Percentiles rank a stretch among this genome's conserved stretches.
These are phyloP conservation scores for Scenedesmus sp. DNA, from an alignment of 163 green algal genomes.

Conservation along the genomic window DNA sequence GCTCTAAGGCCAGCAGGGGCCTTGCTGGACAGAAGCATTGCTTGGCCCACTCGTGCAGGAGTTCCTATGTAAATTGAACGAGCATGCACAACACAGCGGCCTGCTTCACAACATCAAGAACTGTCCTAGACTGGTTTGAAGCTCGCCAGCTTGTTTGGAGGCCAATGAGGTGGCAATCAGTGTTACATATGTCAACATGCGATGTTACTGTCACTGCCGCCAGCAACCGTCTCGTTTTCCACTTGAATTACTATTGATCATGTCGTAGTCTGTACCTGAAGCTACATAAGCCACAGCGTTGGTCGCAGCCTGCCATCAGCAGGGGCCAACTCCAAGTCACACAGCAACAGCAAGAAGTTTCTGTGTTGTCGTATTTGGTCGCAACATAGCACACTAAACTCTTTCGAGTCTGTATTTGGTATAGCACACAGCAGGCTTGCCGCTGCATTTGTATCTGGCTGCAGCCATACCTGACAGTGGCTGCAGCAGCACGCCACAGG, in stretches of 20 bases:
- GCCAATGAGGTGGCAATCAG: not conserved
- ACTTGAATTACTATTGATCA: not conserved
- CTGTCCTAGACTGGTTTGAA: not conserved
- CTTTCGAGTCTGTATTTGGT: not conserved
- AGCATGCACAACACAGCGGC: not conserved
- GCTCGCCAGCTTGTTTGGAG: not conserved
- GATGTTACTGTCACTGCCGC: conserved; percentile 10
- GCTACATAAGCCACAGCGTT: not conserved
- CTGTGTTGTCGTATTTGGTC: not conserved
- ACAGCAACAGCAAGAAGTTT: not conserved
- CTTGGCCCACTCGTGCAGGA: conserved; percentile 1
- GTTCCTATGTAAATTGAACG: not conserved
- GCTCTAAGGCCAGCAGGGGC: conserved; percentile 1
- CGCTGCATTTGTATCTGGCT: not conserved
- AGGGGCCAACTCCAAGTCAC: not conserved
- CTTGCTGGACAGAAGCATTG: conserved; percentile 1
- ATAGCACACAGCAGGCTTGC: not conserved
- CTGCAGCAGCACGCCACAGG: not conserved
- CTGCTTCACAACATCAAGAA: not conserved
- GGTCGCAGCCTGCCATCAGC: not conserved
- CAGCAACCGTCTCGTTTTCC: not conserved
- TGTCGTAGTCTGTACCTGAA: not conserved
- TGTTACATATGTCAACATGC: conserved; percentile 12
- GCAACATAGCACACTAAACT: not conserved
- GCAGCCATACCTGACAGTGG: not conserved